phyloP scores from a whole-genome alignment of 2,329 filamentous ascomycete species.

The Cercospora nicotianae region DNA sequence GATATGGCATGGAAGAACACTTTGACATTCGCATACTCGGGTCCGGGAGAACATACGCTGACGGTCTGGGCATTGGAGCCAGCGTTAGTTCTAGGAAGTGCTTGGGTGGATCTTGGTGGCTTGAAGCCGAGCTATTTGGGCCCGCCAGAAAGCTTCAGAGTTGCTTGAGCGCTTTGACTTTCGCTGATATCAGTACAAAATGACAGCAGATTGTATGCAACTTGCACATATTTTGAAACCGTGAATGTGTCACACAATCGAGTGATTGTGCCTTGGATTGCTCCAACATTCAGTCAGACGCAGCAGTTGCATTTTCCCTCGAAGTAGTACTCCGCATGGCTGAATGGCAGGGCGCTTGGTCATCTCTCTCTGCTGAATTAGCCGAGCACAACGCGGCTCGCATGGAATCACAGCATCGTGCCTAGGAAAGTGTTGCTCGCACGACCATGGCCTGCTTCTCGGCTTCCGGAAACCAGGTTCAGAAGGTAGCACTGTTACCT shows the following conservation, averaged over 20 bases:
- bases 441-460: not conserved
- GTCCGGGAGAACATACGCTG: slow-evolving; percentile 1
- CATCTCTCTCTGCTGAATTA: not conserved
- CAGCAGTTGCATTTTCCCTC: too few relatives aligned
- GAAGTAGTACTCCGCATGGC: too few relatives aligned
- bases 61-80: not conserved
- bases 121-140: slow-evolving; percentile 9
- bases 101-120: slow-evolving; percentile 8
- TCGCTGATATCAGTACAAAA: too few relatives aligned
- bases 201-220: too few relatives aligned
- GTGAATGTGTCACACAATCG: too few relatives aligned
- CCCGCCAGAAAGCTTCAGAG: not conserved
- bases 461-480: not conserved
- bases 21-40: not conserved
- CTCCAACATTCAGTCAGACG: too few relatives aligned
- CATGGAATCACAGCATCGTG: not conserved
- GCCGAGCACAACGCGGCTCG: not conserved
- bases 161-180: not conserved
- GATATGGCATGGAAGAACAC: slow-evolving; percentile 7
- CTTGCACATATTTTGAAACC: too few relatives aligned
- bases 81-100: not conserved
- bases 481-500: not conserved
- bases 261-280: too few relatives aligned
- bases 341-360: too few relatives aligned
- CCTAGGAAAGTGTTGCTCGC: not conserved